These are phyloP conservation scores for Aspergillus sp. DNA, from an alignment of 2,329 filamentous ascomycete species.

Conservation along the genomic window DNA sequence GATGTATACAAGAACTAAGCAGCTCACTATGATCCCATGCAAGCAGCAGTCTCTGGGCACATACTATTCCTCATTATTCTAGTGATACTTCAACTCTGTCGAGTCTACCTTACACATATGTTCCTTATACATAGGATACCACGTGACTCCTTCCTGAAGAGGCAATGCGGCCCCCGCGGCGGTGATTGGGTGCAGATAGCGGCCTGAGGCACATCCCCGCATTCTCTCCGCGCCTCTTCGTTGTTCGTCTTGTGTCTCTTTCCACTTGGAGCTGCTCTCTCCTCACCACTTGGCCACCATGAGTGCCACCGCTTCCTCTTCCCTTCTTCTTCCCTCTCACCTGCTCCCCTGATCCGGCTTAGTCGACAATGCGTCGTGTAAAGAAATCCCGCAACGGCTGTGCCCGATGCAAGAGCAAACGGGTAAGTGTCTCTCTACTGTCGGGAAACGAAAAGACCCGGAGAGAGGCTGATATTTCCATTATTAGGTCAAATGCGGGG, in stretches of 20 bases:
- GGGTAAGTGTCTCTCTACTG: conserved; percentile 23
- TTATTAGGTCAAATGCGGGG: conserved; percentile 40
- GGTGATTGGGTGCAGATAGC: background rate
- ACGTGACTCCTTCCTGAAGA: background rate
- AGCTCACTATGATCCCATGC: no score
- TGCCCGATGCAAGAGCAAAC: conserved; percentile 43
- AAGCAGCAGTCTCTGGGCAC: no score
- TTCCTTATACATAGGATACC: no score
- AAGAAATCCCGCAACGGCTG: conserved; percentile 45
- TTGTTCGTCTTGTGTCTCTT: background rate
- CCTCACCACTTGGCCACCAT: background rate
- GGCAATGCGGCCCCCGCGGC: background rate
- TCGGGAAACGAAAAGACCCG: background rate
- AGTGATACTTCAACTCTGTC: no score
- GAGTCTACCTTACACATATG: no score
- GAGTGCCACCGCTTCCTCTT: conserved; percentile 11
- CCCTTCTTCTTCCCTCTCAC: conserved; percentile 41
- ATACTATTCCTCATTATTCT: no score
- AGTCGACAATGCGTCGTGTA: conserved; percentile 44
- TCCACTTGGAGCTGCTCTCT: no score
- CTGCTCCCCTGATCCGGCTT: conserved; percentile 38
- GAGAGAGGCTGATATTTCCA: background rate
- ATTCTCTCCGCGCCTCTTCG: background rate
- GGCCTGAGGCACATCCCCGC: conserved; percentile 4
- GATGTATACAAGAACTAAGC: no score